Percentiles rank a stretch among this genome's conserved stretches.
Evolutionary conservation across 1,139 yeast genomes (phyloP).

Genomic region (Taphrina sp.): DNA sequence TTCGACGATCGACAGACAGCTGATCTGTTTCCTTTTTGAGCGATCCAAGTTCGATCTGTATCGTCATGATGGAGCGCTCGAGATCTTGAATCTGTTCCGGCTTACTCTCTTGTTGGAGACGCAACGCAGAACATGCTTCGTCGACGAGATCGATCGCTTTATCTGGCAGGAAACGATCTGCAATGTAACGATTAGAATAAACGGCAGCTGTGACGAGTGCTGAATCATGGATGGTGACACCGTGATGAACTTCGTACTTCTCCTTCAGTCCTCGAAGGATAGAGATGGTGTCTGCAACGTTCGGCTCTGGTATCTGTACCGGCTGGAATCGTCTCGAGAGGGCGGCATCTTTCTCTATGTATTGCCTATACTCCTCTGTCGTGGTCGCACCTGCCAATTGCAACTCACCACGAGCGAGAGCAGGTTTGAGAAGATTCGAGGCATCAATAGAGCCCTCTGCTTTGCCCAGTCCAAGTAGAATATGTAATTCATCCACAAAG

Average conservation of each 20-base stretch:
- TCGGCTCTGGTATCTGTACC: constrained; percentile 83
- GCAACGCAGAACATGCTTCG: constrained; percentile 92
- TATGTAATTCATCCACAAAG: constrained; percentile 90
- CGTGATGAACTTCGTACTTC: constrained; percentile 94
- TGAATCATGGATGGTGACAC: constrained; percentile 91
- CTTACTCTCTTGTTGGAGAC: constrained; percentile 93
- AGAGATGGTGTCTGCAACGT: constrained; percentile 86
- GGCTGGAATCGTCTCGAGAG: constrained; percentile 90
- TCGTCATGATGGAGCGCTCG: constrained; percentile 87
- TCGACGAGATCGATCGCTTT: constrained; percentile 82
- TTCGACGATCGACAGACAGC: constrained; percentile 71
- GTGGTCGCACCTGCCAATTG: constrained; percentile 98
- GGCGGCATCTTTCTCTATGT: constrained; percentile 90
- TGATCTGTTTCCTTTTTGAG: constrained; percentile 88
- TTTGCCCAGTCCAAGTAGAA: constrained; percentile 87
- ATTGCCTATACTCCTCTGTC: constrained; percentile 77
- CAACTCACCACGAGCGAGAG: constrained; percentile 85
- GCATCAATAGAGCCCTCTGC: constrained; percentile 97
- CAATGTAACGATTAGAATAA: constrained; percentile 83
- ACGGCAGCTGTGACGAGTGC: constrained; percentile 94
- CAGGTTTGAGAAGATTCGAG: constrained; percentile 87
- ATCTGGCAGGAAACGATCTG: constrained; percentile 89
- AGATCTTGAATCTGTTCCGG: constrained; percentile 91
- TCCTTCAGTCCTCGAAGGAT: constrained; percentile 91
- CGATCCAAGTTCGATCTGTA: constrained; percentile 91